Evolutionary conservation across 495 filamentous ascomycete species (phyloP), one percentile per base, ranked within the genome.

Genomic region (Elasticomyces elasticus): DNA sequence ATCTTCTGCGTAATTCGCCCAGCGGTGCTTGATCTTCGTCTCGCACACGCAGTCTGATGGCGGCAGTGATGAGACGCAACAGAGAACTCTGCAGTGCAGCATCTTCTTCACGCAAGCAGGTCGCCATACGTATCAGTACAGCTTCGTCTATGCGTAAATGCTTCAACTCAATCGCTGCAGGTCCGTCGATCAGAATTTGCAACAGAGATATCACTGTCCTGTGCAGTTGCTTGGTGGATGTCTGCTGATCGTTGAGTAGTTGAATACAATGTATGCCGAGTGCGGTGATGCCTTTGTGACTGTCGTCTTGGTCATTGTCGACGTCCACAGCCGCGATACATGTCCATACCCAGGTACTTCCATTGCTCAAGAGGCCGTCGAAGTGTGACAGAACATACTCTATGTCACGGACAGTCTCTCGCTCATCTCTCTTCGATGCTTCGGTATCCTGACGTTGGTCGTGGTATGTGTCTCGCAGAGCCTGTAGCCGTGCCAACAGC

Each of bases 71-170:
- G 12, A 57, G 28, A 19, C 13, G 28, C n/a, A 61, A 44, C 33
- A 61, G 20, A 1, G 44, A 25, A 1, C 53, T 49, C 45, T 61
- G 58, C 25, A 53, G 31, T 5, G 30, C 26, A 20, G 13, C 47
- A 7, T 56, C 28, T 1, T 37, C 42, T 10, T 41, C 47, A 2
- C 17, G 13, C 24, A 61, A 31, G n/a, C n/a, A 31, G 12, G 41
- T 19, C 31, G 53, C 43, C 41, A 57, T 23, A 9, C 35, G 31
- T 11, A 42, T 35, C 19, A 57, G 31, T 1, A 61, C 42, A 4
- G 20, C 6, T 13, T 31, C 24, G 12, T 61, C 58, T 2, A 57
- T 27, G 13, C 56, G 26, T 13, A 41, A 27, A 13, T 9, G 5
- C 13, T 33, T 43, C 12, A 53, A 7, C 27, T 48, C 43, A 11